These are phyloP conservation scores for Henningerozyma blattae DNA, from an alignment of 805 yeast genomes.

Conservation along the genomic window DNA sequence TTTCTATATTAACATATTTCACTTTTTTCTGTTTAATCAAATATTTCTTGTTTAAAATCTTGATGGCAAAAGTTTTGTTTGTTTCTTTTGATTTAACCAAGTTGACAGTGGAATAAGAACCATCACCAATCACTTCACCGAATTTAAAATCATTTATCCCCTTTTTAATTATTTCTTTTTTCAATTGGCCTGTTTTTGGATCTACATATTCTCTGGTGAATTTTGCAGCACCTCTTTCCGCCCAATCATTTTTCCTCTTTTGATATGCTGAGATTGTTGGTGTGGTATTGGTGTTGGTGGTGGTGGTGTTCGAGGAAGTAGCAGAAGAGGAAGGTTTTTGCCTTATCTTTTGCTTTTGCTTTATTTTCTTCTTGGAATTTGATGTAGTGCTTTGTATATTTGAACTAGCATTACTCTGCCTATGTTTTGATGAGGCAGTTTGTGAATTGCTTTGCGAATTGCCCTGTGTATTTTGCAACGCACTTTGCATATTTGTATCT, in stretches of 20 bases:
- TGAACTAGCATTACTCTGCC: no score
- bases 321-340: no score
- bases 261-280: slow-evolving; percentile 13
- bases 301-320: neutral
- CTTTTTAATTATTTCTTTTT: slow-evolving; percentile 38
- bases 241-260: slow-evolving; percentile 29
- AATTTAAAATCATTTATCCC: slow-evolving; percentile 78
- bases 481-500: no score
- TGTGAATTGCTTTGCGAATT: no score
- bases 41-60: slow-evolving; percentile 64
- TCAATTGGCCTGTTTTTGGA: slow-evolving; percentile 35
- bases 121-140: slow-evolving; percentile 85
- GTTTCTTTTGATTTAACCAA: slow-evolving; percentile 73
- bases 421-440: no score
- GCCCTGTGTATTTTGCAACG: no score
- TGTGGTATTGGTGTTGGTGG: no score
- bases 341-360: neutral
- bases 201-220: slow-evolving; percentile 34
- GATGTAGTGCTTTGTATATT: no score
- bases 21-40: slow-evolving; percentile 74
- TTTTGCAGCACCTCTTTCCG: slow-evolving; percentile 48
- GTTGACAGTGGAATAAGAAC: slow-evolving; percentile 88
- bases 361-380: slow-evolving; percentile 8
- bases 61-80: slow-evolving; percentile 66
- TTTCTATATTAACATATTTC: slow-evolving; percentile 74